Base-by-base conservation (phyloP, 2,329 filamentous ascomycete species). In the Xylaria sp. region DNA sequence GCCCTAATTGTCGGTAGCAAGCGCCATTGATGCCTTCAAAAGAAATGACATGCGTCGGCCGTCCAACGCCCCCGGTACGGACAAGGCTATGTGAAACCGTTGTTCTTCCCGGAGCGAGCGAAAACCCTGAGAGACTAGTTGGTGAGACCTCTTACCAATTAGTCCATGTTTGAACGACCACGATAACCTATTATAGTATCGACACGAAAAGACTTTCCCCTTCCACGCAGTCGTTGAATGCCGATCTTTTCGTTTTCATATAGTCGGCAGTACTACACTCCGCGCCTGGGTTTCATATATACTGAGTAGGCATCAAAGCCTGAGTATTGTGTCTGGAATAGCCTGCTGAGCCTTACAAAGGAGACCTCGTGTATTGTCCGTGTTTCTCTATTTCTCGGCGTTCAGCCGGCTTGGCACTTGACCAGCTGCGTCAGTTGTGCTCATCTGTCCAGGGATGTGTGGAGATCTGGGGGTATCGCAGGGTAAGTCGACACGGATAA, bases 351-450 rank as follows among this genome's bases (percentile, higher is more conserved):
- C 20, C 56, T 55, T 36, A 39, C 50, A 38, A 33, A 56, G 20
- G 22, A 42, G 22, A 36, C 29, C 45, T n/a, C 49, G 39, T 42
- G 33, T 44, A 57, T 13, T 49, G 45, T 7, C 45, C 45, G 29
- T 27, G 29, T 49, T 39, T 66, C 39, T 53, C 33, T 54, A n/a
- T 53, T 62, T 63, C 57, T 69, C 56, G 31, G 64, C 45, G 60
- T 67, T 67, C 64, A 69, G 33, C 67, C 67, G 64, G 67, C 67
- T 69, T 65, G 64, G 67, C 64, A 64, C 27, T 42, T 56, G 27
- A 58, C 45, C 51, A 62, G 45, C 61, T 57, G 49, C 33, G 42
- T 22, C 53, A 60, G 47, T 62, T 58, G 54, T 51, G 49, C 27
- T 60, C 63, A 61, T 61, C 66, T 33, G 20, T 50, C 49, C 20